These are phyloP conservation scores for Tricholoma matsutake DNA, from an alignment of 768 basidiomycete species.

Conservation along the genomic window DNA sequence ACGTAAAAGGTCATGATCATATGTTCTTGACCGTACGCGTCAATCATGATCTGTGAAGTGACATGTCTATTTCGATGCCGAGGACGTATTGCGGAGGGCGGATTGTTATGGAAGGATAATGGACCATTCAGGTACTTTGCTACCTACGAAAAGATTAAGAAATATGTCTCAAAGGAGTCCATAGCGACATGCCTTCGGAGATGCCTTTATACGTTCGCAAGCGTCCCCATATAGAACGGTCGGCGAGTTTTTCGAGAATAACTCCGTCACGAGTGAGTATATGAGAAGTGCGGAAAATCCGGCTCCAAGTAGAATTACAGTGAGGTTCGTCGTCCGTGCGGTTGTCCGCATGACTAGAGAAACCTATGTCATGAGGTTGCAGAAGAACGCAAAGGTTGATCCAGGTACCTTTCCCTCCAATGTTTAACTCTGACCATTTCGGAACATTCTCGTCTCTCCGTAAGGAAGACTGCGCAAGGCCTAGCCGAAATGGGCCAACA, in stretches of 20 bases:
- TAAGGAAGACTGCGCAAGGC: slow-evolving; percentile 55
- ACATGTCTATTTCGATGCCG: slow-evolving; percentile 83
- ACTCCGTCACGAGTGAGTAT: slow-evolving; percentile 78
- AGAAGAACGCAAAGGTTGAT: not conserved
- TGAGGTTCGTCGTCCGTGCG: slow-evolving; percentile 45
- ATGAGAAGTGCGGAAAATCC: slow-evolving; percentile 72
- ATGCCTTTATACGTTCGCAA: slow-evolving; percentile 50
- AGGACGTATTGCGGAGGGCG: slow-evolving; percentile 70
- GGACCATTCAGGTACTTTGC: slow-evolving; percentile 65
- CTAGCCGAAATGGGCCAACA: slow-evolving; percentile 78
- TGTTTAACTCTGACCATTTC: slow-evolving; percentile 78
- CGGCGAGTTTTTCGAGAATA: slow-evolving; percentile 87
- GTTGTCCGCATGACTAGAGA: slow-evolving; percentile 46
- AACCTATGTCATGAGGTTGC: not conserved
- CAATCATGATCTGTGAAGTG: slow-evolving; percentile 71
- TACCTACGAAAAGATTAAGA: slow-evolving; percentile 43
- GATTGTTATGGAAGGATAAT: slow-evolving; percentile 77
- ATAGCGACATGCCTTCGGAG: slow-evolving; percentile 38
- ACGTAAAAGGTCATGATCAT: slow-evolving; percentile 84
- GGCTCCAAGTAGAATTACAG: slow-evolving; percentile 72
- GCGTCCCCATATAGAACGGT: slow-evolving; percentile 72
- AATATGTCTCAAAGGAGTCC: not conserved
- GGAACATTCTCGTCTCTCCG: slow-evolving; percentile 53
- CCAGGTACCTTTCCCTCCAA: slow-evolving; percentile 71
- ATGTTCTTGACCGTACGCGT: slow-evolving; percentile 73